phyloP scores from a whole-genome alignment of 192 early-diverging fungal genomes.

The Coemansia sp. region DNA sequence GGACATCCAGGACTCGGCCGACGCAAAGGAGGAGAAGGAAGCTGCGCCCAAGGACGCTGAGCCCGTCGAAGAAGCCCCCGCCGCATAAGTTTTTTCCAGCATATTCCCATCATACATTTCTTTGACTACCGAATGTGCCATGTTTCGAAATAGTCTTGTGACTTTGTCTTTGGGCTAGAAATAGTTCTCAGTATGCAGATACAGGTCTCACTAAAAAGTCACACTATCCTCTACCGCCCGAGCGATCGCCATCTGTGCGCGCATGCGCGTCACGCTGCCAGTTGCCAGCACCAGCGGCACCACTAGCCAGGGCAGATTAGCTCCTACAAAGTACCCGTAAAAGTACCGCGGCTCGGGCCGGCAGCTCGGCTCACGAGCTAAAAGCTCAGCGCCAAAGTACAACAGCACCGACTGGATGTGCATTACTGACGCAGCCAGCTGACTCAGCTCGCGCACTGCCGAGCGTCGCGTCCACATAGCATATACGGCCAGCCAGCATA shows the following conservation, averaged over 20 bases:
- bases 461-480: constrained; percentile 27
- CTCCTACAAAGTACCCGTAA: constrained; percentile 62
- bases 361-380: constrained; percentile 55
- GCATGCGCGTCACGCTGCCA: constrained; percentile 5
- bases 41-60: constrained; percentile 25
- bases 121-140: not conserved
- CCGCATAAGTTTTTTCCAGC: constrained; percentile 23
- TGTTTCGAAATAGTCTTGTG: not conserved
- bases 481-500: constrained; percentile 29
- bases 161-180: no score
- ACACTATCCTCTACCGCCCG: no score
- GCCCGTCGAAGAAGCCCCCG: constrained; percentile 20
- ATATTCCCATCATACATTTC: constrained; percentile 3
- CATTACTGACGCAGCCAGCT: constrained; percentile 58
- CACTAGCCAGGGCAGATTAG: constrained; percentile 67
- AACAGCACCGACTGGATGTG: constrained; percentile 66
- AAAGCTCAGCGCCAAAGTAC: constrained; percentile 62
- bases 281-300: constrained; percentile 55
- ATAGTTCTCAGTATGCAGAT: no score
- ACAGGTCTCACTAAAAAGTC: no score
- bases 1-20: constrained; percentile 66
- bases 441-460: constrained; percentile 47
- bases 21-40: constrained; percentile 29
- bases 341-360: constrained; percentile 61
- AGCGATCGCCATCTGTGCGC: constrained; percentile 1